These are phyloP conservation scores for Salvia miltiorrhiza DNA, from an alignment of 257 asterid species.

Conservation along the genomic window DNA sequence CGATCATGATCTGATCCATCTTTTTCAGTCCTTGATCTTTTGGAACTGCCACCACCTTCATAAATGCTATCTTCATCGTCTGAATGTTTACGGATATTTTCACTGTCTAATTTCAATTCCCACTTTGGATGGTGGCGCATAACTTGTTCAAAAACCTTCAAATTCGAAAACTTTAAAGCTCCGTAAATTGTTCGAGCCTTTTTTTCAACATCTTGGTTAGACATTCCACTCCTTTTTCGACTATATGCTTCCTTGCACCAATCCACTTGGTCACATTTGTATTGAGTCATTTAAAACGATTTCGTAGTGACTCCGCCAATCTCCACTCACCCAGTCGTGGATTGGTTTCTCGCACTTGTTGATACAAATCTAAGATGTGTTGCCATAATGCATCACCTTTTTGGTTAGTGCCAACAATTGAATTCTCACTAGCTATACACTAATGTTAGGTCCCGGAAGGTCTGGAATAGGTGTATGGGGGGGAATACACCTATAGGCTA, in stretches of 20 bases:
- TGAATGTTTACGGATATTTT: not conserved
- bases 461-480: too few species aligned
- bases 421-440: not conserved
- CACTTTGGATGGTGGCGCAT: not conserved
- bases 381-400: not conserved
- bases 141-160: not conserved
- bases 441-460: too few species aligned
- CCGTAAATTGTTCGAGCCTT: too few species aligned
- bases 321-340: not conserved
- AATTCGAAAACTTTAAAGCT: not conserved
- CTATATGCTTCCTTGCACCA: not conserved
- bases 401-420: not conserved
- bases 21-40: not conserved
- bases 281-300: not conserved
- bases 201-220: too few species aligned
- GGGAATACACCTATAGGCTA: too few species aligned
- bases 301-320: not conserved
- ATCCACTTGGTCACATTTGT: too few species aligned
- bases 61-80: not conserved
- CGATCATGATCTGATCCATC: not conserved
- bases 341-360: not conserved
- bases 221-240: not conserved
- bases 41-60: not conserved
- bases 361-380: not conserved
- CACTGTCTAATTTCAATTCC: not conserved